phyloP scores from a whole-genome alignment of 805 yeast genomes.

The Candida fluviatilis region DNA sequence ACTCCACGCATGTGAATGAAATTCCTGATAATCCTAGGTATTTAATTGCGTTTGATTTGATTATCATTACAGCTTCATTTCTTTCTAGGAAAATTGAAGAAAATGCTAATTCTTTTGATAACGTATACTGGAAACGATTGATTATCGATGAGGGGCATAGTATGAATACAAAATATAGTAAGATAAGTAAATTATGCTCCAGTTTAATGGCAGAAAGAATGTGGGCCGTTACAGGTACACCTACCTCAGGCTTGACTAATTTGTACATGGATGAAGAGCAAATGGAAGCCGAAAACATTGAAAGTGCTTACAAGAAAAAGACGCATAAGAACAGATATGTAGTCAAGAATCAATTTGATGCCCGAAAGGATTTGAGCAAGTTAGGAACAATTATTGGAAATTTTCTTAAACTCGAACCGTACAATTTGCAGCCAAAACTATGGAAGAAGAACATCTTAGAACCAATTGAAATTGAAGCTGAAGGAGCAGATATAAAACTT shows the following conservation, averaged over 20 bases:
- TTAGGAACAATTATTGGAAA: constrained; percentile 50
- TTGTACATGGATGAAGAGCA: constrained; percentile 44
- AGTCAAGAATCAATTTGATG: constrained; percentile 48
- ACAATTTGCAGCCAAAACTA: constrained; percentile 40
- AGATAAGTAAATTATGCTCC: constrained; percentile 46
- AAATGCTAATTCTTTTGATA: constrained; percentile 31
- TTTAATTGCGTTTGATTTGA: constrained; percentile 46
- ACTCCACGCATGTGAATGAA: constrained; percentile 14
- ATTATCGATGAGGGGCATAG: constrained; percentile 78
- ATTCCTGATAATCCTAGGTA: constrained; percentile 23
- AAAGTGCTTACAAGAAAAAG: constrained; percentile 12
- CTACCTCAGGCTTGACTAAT: constrained; percentile 65
- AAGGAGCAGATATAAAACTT: constrained; percentile 41
- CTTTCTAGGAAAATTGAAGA: constrained; percentile 39
- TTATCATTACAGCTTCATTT: constrained; percentile 46
- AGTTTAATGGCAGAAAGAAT: constrained; percentile 52
- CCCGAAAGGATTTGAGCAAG: constrained; percentile 48
- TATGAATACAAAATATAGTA: constrained; percentile 49
- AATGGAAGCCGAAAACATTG: constrained; percentile 9
- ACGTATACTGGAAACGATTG: constrained; percentile 61
- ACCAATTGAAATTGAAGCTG: constrained; percentile 41
- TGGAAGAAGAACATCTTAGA: constrained; percentile 47
- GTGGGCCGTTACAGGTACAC: constrained; percentile 78
- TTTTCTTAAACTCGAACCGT: constrained; percentile 58
- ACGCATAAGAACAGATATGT: constrained; percentile 31